Base-by-base conservation (phyloP, 805 yeast species). In the Kluyveromyces lactis region DNA sequence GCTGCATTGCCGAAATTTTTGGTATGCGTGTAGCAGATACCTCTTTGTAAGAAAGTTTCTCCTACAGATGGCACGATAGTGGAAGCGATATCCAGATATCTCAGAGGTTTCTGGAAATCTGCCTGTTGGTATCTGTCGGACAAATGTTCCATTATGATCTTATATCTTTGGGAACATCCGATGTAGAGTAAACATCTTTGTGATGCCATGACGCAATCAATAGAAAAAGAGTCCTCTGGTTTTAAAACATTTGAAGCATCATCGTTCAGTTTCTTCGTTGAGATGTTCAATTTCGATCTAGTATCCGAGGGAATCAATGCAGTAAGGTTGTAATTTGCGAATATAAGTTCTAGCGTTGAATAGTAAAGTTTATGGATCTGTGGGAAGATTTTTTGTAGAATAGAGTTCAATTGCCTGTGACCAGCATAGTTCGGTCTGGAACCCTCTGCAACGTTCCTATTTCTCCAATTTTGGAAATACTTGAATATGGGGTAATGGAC, bases 11-110 rank as follows among this genome's bases (percentile, higher is more conserved):
- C 56, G 18, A 49, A 42, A 36, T 48, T 46, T n/a, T 52, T 46
- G 15, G 58, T 48, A 33, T 50, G 55, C 7, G 55, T 42, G 40
- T 52, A 49, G 3, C 55, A 42, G 40, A 58, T 41, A 21, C 58
- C 57, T 26, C 46, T 46, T 34, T 58, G 62, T 31, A 55, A 46
- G 40, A 49, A 21, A 77, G 80, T 46, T 49, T 80, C 87, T 39
- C 83, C 83, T 41, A 79, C 66, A 0, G 85, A 74, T 1, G 90
- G 89, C 19, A 80, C 56, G 15, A 81, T 58, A 19, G 73, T 51
- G 24, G 76, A 70, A 15, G 86, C 77, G 33, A 67, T 56, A 36
- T 72, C 67, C 49, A 78, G 76, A 39, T 66, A 62, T 33, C 66
- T 65, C n/a, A 66, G 46, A 2, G 77, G 63, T 48, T 68, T 68